Conservation (phyloP, 352 stramenopile species). For the Globisporangium radiosum region DNA sequence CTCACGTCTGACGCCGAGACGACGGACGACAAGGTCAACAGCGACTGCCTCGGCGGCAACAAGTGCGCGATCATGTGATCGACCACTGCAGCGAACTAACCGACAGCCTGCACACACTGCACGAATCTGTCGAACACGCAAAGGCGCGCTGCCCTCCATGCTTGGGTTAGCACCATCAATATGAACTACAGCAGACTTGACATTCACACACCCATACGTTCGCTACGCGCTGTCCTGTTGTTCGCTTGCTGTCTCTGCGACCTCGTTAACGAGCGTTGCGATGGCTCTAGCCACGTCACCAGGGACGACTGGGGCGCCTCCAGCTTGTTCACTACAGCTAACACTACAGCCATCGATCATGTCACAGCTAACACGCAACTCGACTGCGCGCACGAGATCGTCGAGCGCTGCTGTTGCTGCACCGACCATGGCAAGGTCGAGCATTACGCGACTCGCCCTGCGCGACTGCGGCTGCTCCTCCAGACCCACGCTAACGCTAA, state of each 20-base stretch:
- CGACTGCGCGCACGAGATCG: conserved; percentile 5
- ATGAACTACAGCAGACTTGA: too few relatives aligned
- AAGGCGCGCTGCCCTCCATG: too few relatives aligned
- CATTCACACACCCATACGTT: background rate
- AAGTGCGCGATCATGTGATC: conserved; percentile 56
- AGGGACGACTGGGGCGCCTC: too few relatives aligned
- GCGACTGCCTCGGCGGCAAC: conserved; percentile 25
- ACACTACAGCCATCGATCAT: background rate
- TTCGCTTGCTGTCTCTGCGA: background rate
- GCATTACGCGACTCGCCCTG: conserved; percentile 3
- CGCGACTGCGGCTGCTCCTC: background rate
- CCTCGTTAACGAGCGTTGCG: background rate
- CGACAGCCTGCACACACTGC: too few relatives aligned
- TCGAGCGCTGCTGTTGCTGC: conserved; percentile 2
- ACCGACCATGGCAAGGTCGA: conserved; percentile 14
- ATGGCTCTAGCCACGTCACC: background rate
- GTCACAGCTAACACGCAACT: background rate
- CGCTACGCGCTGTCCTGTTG: background rate
- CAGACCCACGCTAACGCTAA: conserved; percentile 3
- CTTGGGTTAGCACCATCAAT: too few relatives aligned
- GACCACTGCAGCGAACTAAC: background rate
- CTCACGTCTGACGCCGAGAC: conserved; percentile 10
- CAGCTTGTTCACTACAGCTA: background rate
- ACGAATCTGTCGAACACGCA: too few relatives aligned
- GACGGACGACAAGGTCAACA: conserved; percentile 28